These are phyloP conservation scores for Auriscalpium microsporum DNA, from an alignment of 768 basidiomycete genomes.

Conservation along the genomic window DNA sequence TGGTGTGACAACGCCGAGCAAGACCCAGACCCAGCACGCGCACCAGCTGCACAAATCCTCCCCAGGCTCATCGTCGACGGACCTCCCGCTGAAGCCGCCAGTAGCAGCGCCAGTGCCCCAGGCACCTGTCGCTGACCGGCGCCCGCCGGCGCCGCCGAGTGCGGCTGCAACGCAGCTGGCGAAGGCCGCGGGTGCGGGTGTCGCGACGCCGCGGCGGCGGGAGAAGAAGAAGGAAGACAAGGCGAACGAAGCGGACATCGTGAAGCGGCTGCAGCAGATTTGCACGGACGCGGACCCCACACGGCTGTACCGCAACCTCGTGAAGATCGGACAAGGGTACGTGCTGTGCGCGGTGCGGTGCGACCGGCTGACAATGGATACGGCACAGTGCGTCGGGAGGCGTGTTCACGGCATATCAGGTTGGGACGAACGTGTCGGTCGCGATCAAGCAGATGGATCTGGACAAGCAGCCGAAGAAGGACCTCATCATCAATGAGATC, in stretches of 20 bases:
- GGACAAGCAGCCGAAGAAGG: slow-evolving; percentile 99
- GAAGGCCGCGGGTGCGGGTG: slow-evolving; percentile 57
- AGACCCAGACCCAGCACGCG: not conserved
- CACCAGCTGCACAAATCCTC: not conserved
- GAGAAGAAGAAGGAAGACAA: slow-evolving; percentile 82
- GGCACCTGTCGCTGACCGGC: slow-evolving; percentile 18
- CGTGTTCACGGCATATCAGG: slow-evolving; percentile 97
- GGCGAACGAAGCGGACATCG: slow-evolving; percentile 79
- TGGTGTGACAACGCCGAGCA: not conserved
- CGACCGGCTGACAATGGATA: not conserved
- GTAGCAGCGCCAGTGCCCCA: slow-evolving; percentile 25
- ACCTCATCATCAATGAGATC: slow-evolving; percentile 99
- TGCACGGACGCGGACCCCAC: slow-evolving; percentile 98
- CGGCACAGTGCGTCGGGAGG: slow-evolving; percentile 80
- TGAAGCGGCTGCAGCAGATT: slow-evolving; percentile 84
- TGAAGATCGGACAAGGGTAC: slow-evolving; percentile 98
- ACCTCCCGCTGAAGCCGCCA: slow-evolving; percentile 5
- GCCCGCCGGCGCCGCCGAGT: slow-evolving; percentile 45
- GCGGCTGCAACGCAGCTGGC: slow-evolving; percentile 58
- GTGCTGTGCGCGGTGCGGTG: slow-evolving; percentile 21
- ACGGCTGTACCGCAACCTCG: slow-evolving; percentile 79
- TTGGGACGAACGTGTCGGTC: slow-evolving; percentile 87
- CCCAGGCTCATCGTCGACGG: slow-evolving; percentile 8
- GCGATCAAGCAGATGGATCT: slow-evolving; percentile 99
- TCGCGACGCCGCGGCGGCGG: slow-evolving; percentile 74